Conservation (phyloP, 192 early-diverging fungal genomes). For the Podila verticillata region DNA sequence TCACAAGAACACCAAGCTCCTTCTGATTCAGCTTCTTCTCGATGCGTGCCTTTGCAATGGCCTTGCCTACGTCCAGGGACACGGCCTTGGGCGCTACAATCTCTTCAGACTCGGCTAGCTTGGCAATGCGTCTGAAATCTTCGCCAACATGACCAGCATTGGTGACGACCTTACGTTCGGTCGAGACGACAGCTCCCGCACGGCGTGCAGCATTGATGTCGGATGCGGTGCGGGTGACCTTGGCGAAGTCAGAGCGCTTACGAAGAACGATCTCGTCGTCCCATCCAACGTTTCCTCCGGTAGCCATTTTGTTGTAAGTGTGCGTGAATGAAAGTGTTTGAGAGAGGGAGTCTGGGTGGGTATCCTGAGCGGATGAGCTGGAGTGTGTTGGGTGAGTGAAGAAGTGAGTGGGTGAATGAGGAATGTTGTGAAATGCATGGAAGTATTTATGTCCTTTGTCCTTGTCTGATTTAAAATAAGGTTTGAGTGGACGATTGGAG, state of each 20-base stretch:
- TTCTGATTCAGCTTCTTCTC: slow-evolving; percentile 85
- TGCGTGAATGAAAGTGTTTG: background rate
- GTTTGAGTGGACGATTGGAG: no score
- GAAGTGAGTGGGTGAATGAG: background rate
- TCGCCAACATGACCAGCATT: slow-evolving; percentile 66
- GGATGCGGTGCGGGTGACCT: slow-evolving; percentile 61
- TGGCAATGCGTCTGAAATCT: slow-evolving; percentile 79
- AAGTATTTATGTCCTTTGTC: no score
- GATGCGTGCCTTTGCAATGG: slow-evolving; percentile 82
- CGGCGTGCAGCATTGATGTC: slow-evolving; percentile 79
- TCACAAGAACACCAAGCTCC: slow-evolving; percentile 84
- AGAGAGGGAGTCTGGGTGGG: background rate
- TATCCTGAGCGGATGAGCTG: background rate
- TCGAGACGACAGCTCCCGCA: slow-evolving; percentile 70
- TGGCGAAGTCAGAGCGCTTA: slow-evolving; percentile 69
- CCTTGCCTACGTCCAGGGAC: slow-evolving; percentile 74
- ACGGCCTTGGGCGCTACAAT: slow-evolving; percentile 72
- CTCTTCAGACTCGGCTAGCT: slow-evolving; percentile 88
- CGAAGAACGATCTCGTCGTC: slow-evolving; percentile 78
- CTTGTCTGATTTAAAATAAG: no score
- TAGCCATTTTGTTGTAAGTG: background rate
- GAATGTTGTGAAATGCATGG: no score
- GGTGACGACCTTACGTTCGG: slow-evolving; percentile 74
- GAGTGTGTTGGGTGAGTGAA: background rate
- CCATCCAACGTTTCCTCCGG: slow-evolving; percentile 61